Evolutionary conservation across 805 yeast genomes (phyloP).

Genomic region (Vanderwaltozyma tropicalis): DNA sequence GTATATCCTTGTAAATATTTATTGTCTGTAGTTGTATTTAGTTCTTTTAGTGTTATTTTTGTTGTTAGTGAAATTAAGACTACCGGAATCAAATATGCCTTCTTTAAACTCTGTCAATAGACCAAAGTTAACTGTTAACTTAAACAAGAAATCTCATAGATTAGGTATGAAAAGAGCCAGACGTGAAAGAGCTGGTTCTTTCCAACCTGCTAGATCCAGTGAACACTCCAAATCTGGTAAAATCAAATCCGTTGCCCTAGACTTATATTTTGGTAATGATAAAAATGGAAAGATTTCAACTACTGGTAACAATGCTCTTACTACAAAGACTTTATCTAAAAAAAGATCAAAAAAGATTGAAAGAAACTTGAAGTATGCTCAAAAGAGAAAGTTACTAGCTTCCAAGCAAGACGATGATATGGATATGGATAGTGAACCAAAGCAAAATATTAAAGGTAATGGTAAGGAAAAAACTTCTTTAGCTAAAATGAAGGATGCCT

Average conservation of each 20-base stretch:
- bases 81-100: slow-evolving; percentile 55
- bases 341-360: slow-evolving; percentile 71
- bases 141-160: slow-evolving; percentile 40
- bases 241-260: slow-evolving; percentile 33
- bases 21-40: no score
- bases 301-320: slow-evolving; percentile 19
- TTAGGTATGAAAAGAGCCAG: slow-evolving; percentile 47
- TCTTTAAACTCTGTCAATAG: slow-evolving; percentile 73
- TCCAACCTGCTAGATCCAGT: slow-evolving; percentile 39
- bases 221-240: slow-evolving; percentile 33
- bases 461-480: slow-evolving; percentile 31
- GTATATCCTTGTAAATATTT: no score
- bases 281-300: slow-evolving; percentile 1
- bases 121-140: slow-evolving; percentile 51
- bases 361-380: slow-evolving; percentile 66
- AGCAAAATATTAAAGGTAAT: slow-evolving; percentile 17
- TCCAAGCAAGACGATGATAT: slow-evolving; percentile 27
- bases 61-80: no score
- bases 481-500: slow-evolving; percentile 43
- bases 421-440: slow-evolving; percentile 37
- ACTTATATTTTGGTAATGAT: slow-evolving; percentile 27
- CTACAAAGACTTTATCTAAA: slow-evolving; percentile 58
- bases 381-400: slow-evolving; percentile 41
- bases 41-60: no score
- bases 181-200: slow-evolving; percentile 34